Evolutionary conservation across 805 yeast species (phyloP), one percentile per base, ranked within the genome.

Genomic region (Zygosaccharomyces gambellarensis): DNA sequence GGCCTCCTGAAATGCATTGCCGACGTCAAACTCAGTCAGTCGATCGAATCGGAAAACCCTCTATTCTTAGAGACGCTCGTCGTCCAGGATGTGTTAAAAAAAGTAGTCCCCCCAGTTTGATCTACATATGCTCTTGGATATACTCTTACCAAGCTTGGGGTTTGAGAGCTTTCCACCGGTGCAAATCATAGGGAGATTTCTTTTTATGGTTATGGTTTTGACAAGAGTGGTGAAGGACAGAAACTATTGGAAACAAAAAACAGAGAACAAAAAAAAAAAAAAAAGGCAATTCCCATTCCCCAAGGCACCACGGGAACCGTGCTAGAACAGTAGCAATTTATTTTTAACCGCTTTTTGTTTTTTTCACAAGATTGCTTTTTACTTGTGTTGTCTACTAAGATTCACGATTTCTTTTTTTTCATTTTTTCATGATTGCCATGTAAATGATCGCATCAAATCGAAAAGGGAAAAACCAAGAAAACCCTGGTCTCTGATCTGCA

Each of bases 61-160:
- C 65, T 52, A 27, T 63, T 62, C 43, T 45, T 63, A 44, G 76
- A 74, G 8, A 73, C 71, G 1, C 58, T 80, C 48, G 73, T 83
- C 0, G 70, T 82, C 0, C 79, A 74, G 39, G 81, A 79, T 51
- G 79, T 81, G 1, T 52, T 83, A 30, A 70, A 63, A 30, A 71
- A 71, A 40, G 80, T 82, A 0, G 78, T 77, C 4, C 79, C 82
- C 2, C 60, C 67, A 4, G 56, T 55, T 28, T 60, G 46, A 36
- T 11, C 9, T 5, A 25, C 2, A 25, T 2, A 25, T 25, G 9
- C 9, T 8, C 28, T 25, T 25, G 9, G 19, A 19, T 17, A 5
- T 4, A 39, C 30, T 61, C 53, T 44, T 31, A 14, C 29, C 5
- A 14, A 3, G 21, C 25, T 31, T 17, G n/a, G n/a, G 17, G 23